These are phyloP conservation scores for Phytophthora aleatoria DNA, from an alignment of 352 stramenopile species.

Conservation along the genomic window DNA sequence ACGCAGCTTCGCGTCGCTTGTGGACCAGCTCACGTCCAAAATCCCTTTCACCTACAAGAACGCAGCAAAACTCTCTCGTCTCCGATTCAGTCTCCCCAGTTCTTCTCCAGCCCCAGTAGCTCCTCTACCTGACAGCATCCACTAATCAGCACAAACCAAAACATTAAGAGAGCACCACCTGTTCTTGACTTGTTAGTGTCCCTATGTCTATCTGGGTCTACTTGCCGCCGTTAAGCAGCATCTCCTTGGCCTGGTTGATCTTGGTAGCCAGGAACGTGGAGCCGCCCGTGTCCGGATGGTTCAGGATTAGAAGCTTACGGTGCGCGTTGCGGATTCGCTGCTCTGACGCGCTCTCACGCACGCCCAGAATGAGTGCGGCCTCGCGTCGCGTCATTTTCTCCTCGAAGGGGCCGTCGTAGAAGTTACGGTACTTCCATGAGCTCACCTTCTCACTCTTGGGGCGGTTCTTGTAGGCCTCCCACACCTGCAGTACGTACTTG, in stretches of 20 bases:
- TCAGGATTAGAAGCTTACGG: conserved; percentile 97
- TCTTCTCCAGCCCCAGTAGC: conserved; percentile 11
- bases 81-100: conserved; percentile 19
- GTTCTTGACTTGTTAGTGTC: conserved; percentile 12
- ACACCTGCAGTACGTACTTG: conserved; percentile 86
- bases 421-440: conserved; percentile 85
- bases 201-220: conserved; percentile 28
- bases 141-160: conserved; percentile 4
- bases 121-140: conserved; percentile 10
- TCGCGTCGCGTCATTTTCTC: conserved; percentile 99
- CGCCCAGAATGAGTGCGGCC: conserved; percentile 98
- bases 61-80: conserved; percentile 25
- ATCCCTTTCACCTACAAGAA: conserved; percentile 39
- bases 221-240: conserved; percentile 86
- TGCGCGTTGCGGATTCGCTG: conserved; percentile 99
- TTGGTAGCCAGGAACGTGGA: conserved; percentile 99
- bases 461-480: conserved; percentile 70
- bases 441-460: conserved; percentile 71
- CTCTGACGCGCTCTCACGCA: conserved; percentile 93
- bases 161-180: conserved; percentile 9
- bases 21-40: conserved; percentile 46
- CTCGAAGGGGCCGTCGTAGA: conserved; percentile 98
- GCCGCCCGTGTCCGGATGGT: conserved; percentile 99
- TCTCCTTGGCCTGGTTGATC: conserved; percentile 99
- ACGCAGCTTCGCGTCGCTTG: conserved; percentile 58